Evolutionary conservation across 164 flowering plant genomes (phyloP).

Genomic region (Vitis riparia): DNA sequence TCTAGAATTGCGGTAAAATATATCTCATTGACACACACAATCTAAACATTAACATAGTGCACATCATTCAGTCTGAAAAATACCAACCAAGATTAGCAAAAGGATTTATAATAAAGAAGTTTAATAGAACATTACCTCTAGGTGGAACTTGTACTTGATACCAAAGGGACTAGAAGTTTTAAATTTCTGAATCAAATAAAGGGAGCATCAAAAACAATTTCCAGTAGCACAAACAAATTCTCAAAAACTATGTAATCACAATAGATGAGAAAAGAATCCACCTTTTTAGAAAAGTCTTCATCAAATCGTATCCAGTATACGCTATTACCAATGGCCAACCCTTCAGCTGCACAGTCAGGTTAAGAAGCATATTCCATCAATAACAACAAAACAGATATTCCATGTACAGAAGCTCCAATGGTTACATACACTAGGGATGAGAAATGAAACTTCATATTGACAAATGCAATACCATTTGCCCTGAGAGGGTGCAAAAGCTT

Average conservation of each 20-base stretch:
- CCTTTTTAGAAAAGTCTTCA: slow-evolving; percentile 80
- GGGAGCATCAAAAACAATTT: not conserved
- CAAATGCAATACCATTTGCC: not conserved
- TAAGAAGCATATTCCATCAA: slow-evolving; percentile 16
- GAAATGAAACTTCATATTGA: not conserved
- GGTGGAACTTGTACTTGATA: slow-evolving; percentile 87
- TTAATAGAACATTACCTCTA: slow-evolving; percentile 58
- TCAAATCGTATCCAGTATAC: slow-evolving; percentile 90
- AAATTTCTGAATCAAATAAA: slow-evolving; percentile 58
- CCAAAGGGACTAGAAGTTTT: slow-evolving; percentile 84
- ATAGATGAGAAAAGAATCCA: slow-evolving; percentile 13
- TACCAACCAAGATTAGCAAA: no score
- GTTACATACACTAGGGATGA: not conserved
- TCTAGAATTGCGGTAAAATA: no score
- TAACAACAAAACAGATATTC: slow-evolving; percentile 11
- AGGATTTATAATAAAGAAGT: no score
- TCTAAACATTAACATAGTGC: not conserved
- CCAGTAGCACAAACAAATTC: not conserved
- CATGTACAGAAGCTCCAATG: not conserved
- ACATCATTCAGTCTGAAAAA: not conserved
- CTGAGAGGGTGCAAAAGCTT: no score
- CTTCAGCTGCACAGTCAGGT: slow-evolving; percentile 27
- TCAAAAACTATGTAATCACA: not conserved
- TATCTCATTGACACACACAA: no score
- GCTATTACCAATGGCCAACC: slow-evolving; percentile 77